Evolutionary conservation across 106 monocot genomes (phyloP).

Genomic region (Ottelia alismoides): DNA sequence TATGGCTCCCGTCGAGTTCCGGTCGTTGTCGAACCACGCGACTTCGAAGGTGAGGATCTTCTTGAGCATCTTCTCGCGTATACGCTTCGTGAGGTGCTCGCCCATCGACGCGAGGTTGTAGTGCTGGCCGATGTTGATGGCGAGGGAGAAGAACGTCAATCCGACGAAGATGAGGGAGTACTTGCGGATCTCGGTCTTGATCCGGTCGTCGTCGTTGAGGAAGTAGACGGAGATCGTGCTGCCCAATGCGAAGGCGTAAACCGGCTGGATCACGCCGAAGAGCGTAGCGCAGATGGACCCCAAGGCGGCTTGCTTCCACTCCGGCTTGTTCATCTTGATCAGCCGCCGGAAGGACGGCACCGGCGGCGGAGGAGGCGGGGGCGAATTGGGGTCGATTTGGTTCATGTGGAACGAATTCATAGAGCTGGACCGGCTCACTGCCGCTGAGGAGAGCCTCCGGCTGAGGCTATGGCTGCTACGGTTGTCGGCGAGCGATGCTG

Average conservation of each 20-base stretch:
- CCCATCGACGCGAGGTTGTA: conserved; percentile 78
- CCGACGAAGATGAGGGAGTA: conserved; percentile 47
- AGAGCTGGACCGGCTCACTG: too few species aligned
- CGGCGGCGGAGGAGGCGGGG: too few species aligned
- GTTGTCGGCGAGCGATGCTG: too few species aligned
- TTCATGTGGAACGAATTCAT: too few species aligned
- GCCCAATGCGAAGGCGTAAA: conserved; percentile 61
- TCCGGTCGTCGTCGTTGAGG: conserved; percentile 32
- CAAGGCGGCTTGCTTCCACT: conserved; percentile 56
- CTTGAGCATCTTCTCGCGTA: conserved; percentile 41
- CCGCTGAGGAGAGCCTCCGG: too few species aligned
- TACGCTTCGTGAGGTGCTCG: conserved; percentile 39
- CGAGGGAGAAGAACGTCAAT: conserved; percentile 36
- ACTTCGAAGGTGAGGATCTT: conserved; percentile 68
- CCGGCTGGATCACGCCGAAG: conserved; percentile 48
- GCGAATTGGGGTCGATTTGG: neutral
- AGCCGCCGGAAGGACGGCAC: conserved; percentile 62
- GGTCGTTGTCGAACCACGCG: conserved; percentile 70
- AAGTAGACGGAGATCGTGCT: conserved; percentile 65
- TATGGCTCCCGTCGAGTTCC: conserved; percentile 51
- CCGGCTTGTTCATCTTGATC: conserved; percentile 50
- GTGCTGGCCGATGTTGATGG: conserved; percentile 52
- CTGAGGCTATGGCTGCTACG: too few species aligned
- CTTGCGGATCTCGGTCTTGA: conserved; percentile 26
- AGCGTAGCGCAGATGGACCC: conserved; percentile 42